Base-by-base conservation (phyloP, 371 early-diverging fungal species). In the Nematocida displodere region DNA sequence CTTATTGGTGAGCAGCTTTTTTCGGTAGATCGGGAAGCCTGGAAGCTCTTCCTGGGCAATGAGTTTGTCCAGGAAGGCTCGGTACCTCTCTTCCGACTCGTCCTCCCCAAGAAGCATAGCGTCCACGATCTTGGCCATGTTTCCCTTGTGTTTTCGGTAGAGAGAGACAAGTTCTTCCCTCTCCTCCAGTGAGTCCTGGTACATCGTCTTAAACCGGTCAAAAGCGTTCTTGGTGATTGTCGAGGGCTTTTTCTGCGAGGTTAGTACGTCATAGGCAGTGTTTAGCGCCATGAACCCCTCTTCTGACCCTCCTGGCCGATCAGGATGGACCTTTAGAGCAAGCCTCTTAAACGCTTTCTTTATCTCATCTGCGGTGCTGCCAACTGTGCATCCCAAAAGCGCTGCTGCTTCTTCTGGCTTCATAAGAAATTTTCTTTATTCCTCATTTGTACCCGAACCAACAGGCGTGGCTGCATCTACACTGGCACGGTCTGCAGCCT, bases 271-370 rank as follows among this genome's bases (percentile, higher is more conserved):
- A 44, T 77, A 81, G 34, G 81, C 81, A 37, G 58, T 46, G 36
- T 50, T 49, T 31, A 81, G 39, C 52, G 66, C 40, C 1, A 64
- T 54, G 63, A 77, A 80, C 34, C 17, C 50, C 40, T 78, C 79
- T 89, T 90, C 80, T 88, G 89, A 77, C 87, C 89, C 62, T 89
- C 88, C 65, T 91, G 87, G 92, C 78, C 87, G 87, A 82, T 90
- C 91, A 22, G 92, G 92, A 79, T 92, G 92, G 80, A 88, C 87
- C 82, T 87, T 82, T 49, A 91, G 80, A 3, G 90, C 90, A 37
- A 95, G 84, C 67, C 87, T 88, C 65, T 89, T 89, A 85, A 91
- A 97, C 46, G 91, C 90, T 78, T 89, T 89, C 78, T 89, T 91
- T 80, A 95, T 94, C 75, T 93, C 91, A 54, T 86, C 85, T 76